These are phyloP conservation scores for Amanita muscaria DNA, from an alignment of 768 basidiomycete genomes.

Conservation along the genomic window DNA sequence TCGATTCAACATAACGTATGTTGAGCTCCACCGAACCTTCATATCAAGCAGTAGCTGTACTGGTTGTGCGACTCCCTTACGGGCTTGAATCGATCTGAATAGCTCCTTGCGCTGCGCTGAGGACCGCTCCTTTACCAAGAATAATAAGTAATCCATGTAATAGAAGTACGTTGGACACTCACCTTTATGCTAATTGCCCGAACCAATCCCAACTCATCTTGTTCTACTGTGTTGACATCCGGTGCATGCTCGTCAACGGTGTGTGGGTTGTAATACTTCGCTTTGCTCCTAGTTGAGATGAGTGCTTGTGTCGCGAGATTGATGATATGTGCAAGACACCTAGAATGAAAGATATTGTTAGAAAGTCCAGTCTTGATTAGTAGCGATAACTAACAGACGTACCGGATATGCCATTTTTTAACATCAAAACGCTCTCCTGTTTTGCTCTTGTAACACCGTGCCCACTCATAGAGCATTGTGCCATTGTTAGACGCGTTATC, in stretches of 20 bases:
- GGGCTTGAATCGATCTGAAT: conserved; percentile 15
- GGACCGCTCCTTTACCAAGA: neutral
- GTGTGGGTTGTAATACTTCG: conserved; percentile 18
- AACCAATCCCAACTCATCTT: conserved; percentile 23
- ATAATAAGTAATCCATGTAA: neutral
- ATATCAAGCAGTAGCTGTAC: conserved; percentile 17
- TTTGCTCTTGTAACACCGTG: neutral
- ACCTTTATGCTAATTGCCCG: conserved; percentile 20
- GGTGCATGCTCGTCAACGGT: conserved; percentile 7
- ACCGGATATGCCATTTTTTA: neutral
- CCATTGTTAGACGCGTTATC: neutral
- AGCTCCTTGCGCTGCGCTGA: conserved; percentile 17
- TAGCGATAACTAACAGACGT: neutral
- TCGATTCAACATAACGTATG: conserved; percentile 18
- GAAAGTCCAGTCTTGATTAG: too few relatives aligned
- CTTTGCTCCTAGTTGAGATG: conserved; percentile 19
- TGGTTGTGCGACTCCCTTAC: too few relatives aligned
- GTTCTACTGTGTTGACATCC: conserved; percentile 10
- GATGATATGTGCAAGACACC: conserved; percentile 13
- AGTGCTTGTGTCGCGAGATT: conserved; percentile 23
- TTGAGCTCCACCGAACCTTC: conserved; percentile 19
- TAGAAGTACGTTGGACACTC: conserved; percentile 5
- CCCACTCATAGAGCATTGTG: neutral
- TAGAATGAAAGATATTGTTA: neutral
- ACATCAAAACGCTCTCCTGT: neutral